phyloP scores from a whole-genome alignment of 495 filamentous ascomycete genomes.

The Xeromyces bisporus region DNA sequence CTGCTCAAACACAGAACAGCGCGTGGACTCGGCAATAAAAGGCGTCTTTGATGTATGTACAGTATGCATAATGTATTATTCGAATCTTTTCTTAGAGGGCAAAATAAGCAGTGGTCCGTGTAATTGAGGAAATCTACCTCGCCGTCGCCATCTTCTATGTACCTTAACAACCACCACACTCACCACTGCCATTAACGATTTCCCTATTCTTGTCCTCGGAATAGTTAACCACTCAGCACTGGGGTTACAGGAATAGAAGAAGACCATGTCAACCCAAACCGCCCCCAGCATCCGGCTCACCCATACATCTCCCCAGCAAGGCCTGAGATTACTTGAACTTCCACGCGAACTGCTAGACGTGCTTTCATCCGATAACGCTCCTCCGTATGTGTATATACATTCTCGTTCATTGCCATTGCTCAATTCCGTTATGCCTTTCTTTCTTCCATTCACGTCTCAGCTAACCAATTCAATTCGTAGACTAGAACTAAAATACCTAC shows the following conservation, averaged over 20 bases:
- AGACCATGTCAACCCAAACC: conserved; percentile 41
- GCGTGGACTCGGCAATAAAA: too few species aligned
- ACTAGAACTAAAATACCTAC: conserved; percentile 45
- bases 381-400: conserved; percentile 38
- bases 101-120: conserved; percentile 22
- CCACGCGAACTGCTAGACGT: conserved; percentile 53
- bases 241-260: background rate
- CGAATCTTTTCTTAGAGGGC: too few species aligned
- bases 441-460: background rate
- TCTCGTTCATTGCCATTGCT: background rate
- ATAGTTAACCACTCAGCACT: too few species aligned
- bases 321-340: conserved; percentile 67
- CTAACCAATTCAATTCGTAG: conserved; percentile 20
- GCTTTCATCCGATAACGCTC: conserved; percentile 41
- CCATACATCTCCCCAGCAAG: conserved; percentile 40
- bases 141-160: background rate
- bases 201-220: background rate
- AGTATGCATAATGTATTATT: conserved; percentile 1
- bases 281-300: conserved; percentile 44
- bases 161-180: conserved; percentile 4
- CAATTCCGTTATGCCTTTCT: conserved; percentile 1
- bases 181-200: background rate
- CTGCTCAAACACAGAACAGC: background rate
- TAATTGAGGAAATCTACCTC: background rate
- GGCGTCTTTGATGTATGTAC: background rate